These are phyloP conservation scores for Trichoderma cornu-damae DNA, from an alignment of 2,329 filamentous ascomycete genomes.

Conservation along the genomic window DNA sequence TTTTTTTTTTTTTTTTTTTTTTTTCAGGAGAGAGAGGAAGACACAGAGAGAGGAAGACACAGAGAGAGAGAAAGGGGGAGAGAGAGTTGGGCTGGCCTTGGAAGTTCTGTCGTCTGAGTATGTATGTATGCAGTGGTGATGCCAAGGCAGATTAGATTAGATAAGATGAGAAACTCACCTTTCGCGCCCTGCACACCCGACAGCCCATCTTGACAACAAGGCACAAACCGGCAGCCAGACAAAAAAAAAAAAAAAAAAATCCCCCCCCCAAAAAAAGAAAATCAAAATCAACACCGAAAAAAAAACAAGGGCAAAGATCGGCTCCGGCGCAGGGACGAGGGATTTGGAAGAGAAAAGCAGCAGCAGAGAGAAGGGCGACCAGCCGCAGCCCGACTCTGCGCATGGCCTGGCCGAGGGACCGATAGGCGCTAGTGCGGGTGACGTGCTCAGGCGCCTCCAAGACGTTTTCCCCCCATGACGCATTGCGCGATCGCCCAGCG, in stretches of 20 bases:
- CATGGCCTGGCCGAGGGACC: constrained; percentile 17
- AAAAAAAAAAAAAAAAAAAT: not conserved
- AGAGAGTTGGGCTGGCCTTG: not conserved
- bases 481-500: constrained; percentile 18
- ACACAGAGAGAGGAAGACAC: not conserved
- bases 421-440: constrained; percentile 19
- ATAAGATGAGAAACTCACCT: constrained; percentile 26
- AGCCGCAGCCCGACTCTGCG: constrained; percentile 1
- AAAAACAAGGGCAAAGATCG: no score
- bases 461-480: constrained; percentile 14
- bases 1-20: no score
- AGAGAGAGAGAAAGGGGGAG: not conserved
- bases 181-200: constrained; percentile 39
- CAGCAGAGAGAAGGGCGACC: not conserved
- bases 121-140: not conserved
- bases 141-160: no score
- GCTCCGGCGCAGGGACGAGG: no score
- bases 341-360: not conserved
- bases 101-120: not conserved
- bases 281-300: not conserved
- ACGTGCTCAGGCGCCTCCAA: constrained; percentile 19
- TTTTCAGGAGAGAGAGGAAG: not conserved
- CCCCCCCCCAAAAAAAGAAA: not conserved
- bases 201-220: constrained; percentile 33
- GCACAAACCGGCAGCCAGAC: not conserved